A percentile compares a stretch with the other conserved stretches of the same genome.
These are phyloP conservation scores for Neofusicoccum sp. DNA, from an alignment of 2,329 filamentous ascomycete species.

Conservation along the genomic window DNA sequence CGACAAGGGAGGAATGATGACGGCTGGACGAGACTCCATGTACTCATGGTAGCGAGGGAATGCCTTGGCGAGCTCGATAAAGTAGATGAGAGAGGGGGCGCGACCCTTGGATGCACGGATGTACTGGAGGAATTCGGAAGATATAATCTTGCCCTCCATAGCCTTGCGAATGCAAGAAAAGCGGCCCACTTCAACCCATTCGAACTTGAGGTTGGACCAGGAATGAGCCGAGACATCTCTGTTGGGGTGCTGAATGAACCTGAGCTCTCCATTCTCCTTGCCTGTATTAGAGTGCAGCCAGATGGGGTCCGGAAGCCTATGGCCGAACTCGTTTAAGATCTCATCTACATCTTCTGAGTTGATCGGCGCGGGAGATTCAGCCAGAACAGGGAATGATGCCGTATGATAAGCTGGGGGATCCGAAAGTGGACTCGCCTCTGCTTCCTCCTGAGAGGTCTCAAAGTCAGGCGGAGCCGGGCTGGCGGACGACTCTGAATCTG, in stretches of 20 bases:
- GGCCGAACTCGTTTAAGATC: slow-evolving; percentile 44
- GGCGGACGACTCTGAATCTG: not conserved
- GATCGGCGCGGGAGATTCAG: slow-evolving; percentile 22
- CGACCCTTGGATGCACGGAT: slow-evolving; percentile 34
- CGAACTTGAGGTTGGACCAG: slow-evolving; percentile 43
- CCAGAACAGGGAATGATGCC: slow-evolving; percentile 14
- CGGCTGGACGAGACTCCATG: not conserved
- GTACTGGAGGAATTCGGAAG: not conserved
- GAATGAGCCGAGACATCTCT: slow-evolving; percentile 52
- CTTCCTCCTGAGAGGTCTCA: not conserved
- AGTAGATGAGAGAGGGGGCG: slow-evolving; percentile 43
- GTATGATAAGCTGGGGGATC: not conserved
- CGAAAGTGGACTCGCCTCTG: not conserved
- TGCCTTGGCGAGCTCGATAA: slow-evolving; percentile 42
- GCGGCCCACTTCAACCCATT: slow-evolving; percentile 50
- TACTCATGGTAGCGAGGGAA: slow-evolving; percentile 12
- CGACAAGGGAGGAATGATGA: not conserved
- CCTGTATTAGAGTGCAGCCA: slow-evolving; percentile 39
- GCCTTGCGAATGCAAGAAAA: slow-evolving; percentile 46
- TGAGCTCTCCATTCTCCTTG: slow-evolving; percentile 44
- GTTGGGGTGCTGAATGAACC: slow-evolving; percentile 52
- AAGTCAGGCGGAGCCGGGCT: not conserved
- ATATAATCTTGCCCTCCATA: slow-evolving; percentile 40
- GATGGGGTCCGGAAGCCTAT: slow-evolving; percentile 44
- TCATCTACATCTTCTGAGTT: slow-evolving; percentile 26